Evolutionary conservation across 192 early-diverging fungal species (phyloP).

Genomic region (Coemansia sp.): DNA sequence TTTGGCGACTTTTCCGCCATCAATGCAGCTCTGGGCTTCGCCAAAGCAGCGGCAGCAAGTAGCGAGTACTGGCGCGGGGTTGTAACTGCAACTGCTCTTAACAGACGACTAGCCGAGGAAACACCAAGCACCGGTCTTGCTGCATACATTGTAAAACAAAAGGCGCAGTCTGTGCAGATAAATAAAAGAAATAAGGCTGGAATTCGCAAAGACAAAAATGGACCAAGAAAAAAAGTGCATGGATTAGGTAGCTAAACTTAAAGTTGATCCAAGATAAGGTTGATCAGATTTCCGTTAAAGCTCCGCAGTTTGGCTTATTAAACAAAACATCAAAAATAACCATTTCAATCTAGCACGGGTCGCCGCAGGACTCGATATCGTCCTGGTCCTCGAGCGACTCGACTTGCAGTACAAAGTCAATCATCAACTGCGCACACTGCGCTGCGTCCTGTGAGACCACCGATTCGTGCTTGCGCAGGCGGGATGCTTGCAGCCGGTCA

Average conservation of each 20-base stretch:
- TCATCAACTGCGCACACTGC: slow-evolving; percentile 44
- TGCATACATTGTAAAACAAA: not conserved
- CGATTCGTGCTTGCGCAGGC: slow-evolving; percentile 50
- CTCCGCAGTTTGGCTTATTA: no score
- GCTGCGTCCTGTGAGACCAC: slow-evolving; percentile 27
- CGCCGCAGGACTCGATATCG: slow-evolving; percentile 19
- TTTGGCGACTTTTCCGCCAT: slow-evolving; percentile 4
- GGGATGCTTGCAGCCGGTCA: slow-evolving; percentile 37
- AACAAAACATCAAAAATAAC: not conserved
- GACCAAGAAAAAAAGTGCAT: not conserved
- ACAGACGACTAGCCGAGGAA: not conserved
- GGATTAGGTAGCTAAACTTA: not conserved
- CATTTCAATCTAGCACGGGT: not conserved
- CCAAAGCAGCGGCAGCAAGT: not conserved
- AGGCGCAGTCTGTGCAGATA: not conserved
- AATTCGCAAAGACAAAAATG: not conserved
- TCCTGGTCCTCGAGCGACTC: slow-evolving; percentile 48
- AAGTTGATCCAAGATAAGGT: not conserved
- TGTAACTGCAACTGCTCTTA: not conserved
- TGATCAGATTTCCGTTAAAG: not conserved
- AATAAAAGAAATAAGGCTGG: not conserved
- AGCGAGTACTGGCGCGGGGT: not conserved
- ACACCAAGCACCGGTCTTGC: not conserved
- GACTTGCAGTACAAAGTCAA: slow-evolving; percentile 49
- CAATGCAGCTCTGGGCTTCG: not conserved